phyloP scores from a whole-genome alignment of 2,329 filamentous ascomycete genomes.

The Neoscytalidium dimidiatum region DNA sequence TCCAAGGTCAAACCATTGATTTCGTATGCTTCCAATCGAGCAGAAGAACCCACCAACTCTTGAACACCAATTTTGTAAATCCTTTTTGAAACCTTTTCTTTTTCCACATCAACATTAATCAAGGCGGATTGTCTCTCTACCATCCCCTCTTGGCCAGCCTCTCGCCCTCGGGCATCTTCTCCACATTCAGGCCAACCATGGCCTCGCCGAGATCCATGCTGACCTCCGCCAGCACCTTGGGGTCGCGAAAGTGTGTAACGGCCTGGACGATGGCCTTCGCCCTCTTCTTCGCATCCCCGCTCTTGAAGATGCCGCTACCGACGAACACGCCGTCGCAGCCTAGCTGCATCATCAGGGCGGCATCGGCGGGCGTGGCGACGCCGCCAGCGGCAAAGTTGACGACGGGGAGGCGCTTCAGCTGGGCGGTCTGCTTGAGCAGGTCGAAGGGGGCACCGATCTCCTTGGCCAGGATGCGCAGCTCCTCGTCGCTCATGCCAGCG shows the following conservation, averaged over 20 bases:
- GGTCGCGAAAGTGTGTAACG: slow-evolving; percentile 84
- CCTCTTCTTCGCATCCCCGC: slow-evolving; percentile 82
- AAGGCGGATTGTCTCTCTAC: slow-evolving; percentile 58
- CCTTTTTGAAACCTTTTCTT: not conserved
- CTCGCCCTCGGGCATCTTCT: slow-evolving; percentile 73
- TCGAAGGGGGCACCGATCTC: slow-evolving; percentile 77
- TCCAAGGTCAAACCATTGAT: too few relatives aligned
- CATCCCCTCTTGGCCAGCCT: slow-evolving; percentile 85
- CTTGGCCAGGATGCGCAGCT: slow-evolving; percentile 77
- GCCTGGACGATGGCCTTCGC: slow-evolving; percentile 95
- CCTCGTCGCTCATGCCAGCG: slow-evolving; percentile 63
- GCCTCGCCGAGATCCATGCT: slow-evolving; percentile 91
- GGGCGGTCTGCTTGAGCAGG: slow-evolving; percentile 81
- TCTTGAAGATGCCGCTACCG: slow-evolving; percentile 96
- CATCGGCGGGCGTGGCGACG: slow-evolving; percentile 97
- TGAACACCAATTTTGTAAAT: not conserved
- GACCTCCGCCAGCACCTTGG: slow-evolving; percentile 82
- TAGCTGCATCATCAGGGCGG: slow-evolving; percentile 98
- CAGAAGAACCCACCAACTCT: not conserved
- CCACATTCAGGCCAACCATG: slow-evolving; percentile 94
- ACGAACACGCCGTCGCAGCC: slow-evolving; percentile 98
- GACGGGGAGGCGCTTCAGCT: slow-evolving; percentile 84
- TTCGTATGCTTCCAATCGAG: too few relatives aligned
- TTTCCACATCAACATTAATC: not conserved
- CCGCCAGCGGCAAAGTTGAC: slow-evolving; percentile 99